Conservation (phyloP, 148 eudicot species). For the Arbutus unedo region DNA sequence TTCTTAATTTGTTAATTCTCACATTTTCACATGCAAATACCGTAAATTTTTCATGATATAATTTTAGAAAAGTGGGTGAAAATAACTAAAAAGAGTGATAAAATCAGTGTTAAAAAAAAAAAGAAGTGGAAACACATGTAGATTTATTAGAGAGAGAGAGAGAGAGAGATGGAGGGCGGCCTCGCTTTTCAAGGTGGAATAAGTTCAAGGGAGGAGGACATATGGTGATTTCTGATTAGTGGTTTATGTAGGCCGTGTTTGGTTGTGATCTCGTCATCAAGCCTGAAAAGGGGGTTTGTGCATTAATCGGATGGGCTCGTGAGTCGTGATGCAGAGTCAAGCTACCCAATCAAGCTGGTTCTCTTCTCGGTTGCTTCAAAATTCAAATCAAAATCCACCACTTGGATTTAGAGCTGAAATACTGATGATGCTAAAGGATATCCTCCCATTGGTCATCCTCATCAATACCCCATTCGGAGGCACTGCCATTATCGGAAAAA, state of each 20-base stretch:
- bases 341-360: neutral
- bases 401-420: neutral
- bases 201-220: neutral
- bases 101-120: no score
- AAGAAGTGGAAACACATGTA: no score
- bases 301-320: neutral
- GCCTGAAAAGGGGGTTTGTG: neutral
- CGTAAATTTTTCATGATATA: no score
- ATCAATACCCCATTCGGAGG: neutral
- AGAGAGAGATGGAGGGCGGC: neutral
- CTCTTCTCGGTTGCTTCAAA: neutral
- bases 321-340: neutral
- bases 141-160: neutral
- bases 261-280: neutral
- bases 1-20: no score
- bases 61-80: no score
- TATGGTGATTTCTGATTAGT: neutral
- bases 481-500: neutral
- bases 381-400: neutral
- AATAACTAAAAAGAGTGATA: no score
- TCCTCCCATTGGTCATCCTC: constrained; percentile 1
- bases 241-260: neutral
- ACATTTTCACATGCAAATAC: no score
- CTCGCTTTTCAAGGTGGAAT: neutral
- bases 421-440: neutral